These are phyloP conservation scores for Cystobasidiopsis lactophilus DNA, from an alignment of 768 basidiomycete species.

Conservation along the genomic window DNA sequence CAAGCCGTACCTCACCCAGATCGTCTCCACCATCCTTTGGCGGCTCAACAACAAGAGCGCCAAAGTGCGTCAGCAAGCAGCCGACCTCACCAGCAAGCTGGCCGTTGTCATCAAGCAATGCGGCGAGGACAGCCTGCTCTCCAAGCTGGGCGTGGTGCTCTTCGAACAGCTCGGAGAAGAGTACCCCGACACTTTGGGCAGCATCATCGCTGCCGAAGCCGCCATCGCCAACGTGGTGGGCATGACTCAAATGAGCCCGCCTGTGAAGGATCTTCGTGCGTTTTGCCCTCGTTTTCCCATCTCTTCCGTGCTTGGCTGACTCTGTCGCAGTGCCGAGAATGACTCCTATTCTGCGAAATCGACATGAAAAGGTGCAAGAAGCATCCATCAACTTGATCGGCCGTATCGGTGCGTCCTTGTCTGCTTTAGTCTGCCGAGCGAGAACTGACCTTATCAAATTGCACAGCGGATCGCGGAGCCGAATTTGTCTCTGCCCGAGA, in stretches of 20 bases:
- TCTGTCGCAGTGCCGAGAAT: constrained; percentile 67
- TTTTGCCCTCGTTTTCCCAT: constrained; percentile 29
- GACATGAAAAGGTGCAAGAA: constrained; percentile 98
- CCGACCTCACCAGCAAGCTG: constrained; percentile 86
- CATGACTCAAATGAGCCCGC: constrained; percentile 99
- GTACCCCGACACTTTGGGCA: constrained; percentile 95
- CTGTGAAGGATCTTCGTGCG: constrained; percentile 93
- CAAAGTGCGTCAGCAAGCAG: constrained; percentile 95
- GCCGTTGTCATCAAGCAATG: constrained; percentile 98
- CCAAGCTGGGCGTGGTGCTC: constrained; percentile 83
- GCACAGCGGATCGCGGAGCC: constrained; percentile 78
- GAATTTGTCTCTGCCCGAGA: constrained; percentile 96
- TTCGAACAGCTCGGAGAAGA: constrained; percentile 99
- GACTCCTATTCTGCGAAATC: constrained; percentile 97
- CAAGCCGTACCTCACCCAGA: constrained; percentile 95
- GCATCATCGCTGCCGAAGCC: constrained; percentile 95
- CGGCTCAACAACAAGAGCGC: constrained; percentile 98
- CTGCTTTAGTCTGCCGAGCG: neutral
- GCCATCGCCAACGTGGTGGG: constrained; percentile 99
- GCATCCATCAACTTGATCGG: constrained; percentile 99
- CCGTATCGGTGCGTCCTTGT: constrained; percentile 63
- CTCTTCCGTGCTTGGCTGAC: constrained; percentile 15
- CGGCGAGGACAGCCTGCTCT: constrained; percentile 83
- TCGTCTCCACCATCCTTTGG: constrained; percentile 97
- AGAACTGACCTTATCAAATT: neutral